Evolutionary conservation across 2,329 filamentous ascomycete genomes (phyloP), one percentile per base, ranked within the genome.

Genomic region (Aspergillus quadricinctus): DNA sequence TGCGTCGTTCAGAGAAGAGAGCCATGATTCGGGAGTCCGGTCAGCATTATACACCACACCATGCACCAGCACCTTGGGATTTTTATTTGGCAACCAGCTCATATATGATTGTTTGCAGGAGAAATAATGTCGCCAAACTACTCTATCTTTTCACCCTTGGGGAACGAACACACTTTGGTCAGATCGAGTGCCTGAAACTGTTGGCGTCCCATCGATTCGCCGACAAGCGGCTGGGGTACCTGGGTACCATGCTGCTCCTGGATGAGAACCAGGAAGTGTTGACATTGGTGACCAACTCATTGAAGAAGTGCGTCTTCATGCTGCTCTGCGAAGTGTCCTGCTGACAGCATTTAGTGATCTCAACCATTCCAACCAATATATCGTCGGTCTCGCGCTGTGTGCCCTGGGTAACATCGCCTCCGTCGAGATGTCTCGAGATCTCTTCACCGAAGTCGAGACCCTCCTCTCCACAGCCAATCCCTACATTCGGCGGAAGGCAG

Each of bases 221-320:
- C 64, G 94, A 99, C 81, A 99, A 99, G 80, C 88, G 94, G 49
- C 78, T 99, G 66, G 94, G 94, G 43, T 96, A 99, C 71, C 80
- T 99, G 64, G 94, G 94, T 25, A 99, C 94, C 19, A 99, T 97
- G 86, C 78, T 99, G 71, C 77, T 99, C 63, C 80, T 99, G 60
- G 94, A 99, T 73, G 94, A 99, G 81, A 99, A 99, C 68, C 94
- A 99, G 74, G 95, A 99, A 75, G 95, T 99, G 21, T 75, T 99
- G 69, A 99, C 94, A 1, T 79, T 99, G 58, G 95, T 99, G 57
- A 99, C 94, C 35, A 99, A 99, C 76, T 99, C 94, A 10, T 78
- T 99, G 63, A 94, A 97, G 75, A 99, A 97, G 92, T 96, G 82
- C 59, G 81, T 69, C n/a, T 31, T 25, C 21, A 21, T 11, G n/a